Evolutionary conservation across 2,329 filamentous ascomycete species (phyloP), one percentile per base, ranked within the genome.

Genomic region (Ophiostoma himal-ulmi): DNA sequence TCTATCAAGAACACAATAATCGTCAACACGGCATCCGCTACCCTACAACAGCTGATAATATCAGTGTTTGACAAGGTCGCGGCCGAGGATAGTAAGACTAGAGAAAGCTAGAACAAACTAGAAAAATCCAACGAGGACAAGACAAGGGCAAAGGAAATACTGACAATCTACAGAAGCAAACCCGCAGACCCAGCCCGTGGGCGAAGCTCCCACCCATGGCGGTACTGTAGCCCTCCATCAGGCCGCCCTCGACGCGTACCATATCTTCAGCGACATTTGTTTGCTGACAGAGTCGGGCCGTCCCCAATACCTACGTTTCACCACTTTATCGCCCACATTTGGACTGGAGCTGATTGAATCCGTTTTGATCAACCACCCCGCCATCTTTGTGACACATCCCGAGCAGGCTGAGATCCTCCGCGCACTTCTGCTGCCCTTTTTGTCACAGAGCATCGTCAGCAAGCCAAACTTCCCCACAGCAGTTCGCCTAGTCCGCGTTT

Each of bases 11-110:
- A 94, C 81, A 88, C 90, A 36, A 93, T 96, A 68, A 93, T 99
- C 75, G 96, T 94, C 77, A 96, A 96, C 75, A 98, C 96, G 0
- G 95, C 95, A 11, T 93, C 94, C 36, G 95, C 95, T n/a, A 98
- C 95, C 1, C 82, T 99, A 69, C 94, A 97, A 79, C 95, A 98
- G 79, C 86, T 99, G 17, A 89, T 98, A 8, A 92, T 95, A 41
- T 91, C 92, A 0, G 91, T 97, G 0, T 98, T 97, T 79, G 95
- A 98, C 78, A 95, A 96, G 78, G 93, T 97, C 1, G 86, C 89
- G 0, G 82, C 83, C 6, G 93, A 97, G 82, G 93, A 97, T 78
- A 89, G 68, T 52, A 60, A 57, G 26, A 10, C 7, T 17, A n/a
- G 7, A 39, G n/a, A 17, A 13, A n/a, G 62, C 37, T 36, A 36